Base-by-base conservation (phyloP, 257 asterid genomes). In the Nicotiana noctiflora region DNA sequence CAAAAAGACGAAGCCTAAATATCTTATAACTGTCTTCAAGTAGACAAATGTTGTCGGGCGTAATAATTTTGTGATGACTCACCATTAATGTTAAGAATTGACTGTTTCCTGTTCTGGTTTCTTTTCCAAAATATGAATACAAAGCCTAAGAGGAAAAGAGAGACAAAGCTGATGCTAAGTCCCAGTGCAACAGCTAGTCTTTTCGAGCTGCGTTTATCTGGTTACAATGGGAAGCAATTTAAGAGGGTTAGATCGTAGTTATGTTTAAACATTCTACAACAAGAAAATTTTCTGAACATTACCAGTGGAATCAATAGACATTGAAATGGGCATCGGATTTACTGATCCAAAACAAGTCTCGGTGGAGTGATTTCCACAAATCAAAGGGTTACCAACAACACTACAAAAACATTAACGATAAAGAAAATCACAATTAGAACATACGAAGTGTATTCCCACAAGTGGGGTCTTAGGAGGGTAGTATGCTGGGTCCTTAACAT, bases 151-250 rank as follows among this genome's bases (percentile, higher is more conserved):
- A 86, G 31, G 81, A 88, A 56, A 27, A 90, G 10, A 2, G 84
- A 87, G 29, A 86, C 83, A 49, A 89, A 64, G 85, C 92, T 85
- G 46, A 92, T 88, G 88, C 97, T 93, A 83, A 91, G 83, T 62
- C 97, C 97, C 1, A 95, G 88, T 14, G 99, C 93, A 81, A 89
- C 81, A 46, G 93, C 94, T 79, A 91, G 82, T 85, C 86, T 93
- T 84, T 84, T 90, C 23, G 93, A 87, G 40, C 84, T 86, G 60
- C 80, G 83, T 82, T 88, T 85, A 77, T 89, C 99, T 93, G 82
- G 76, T 84, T 52, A 6, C 62, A 68, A 31, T 1, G 4, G 60
- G 34, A 32, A 27, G 27, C 31, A 63, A 32, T 37, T 31, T 21
- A 53, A 57, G 23, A 70, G 32, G 53, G 10, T 67, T 79, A 21